These are phyloP conservation scores for Lepidium didymum DNA, from an alignment of 345 rosid genomes.

Conservation along the genomic window DNA sequence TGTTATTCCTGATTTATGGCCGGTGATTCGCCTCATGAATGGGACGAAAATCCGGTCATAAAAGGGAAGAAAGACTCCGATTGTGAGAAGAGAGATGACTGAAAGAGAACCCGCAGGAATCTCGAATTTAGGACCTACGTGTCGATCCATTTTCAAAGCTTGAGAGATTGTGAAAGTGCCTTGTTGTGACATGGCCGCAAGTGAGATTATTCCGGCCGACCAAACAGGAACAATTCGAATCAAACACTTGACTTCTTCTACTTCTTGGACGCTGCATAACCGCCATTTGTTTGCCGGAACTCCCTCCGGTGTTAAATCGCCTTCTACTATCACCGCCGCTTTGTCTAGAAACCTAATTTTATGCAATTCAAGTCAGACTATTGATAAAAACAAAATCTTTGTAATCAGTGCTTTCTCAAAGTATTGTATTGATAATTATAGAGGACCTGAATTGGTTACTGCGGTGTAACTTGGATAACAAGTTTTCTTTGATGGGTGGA, in stretches of 20 bases:
- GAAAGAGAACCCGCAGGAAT: slow-evolving; percentile 81
- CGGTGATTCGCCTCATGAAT: slow-evolving; percentile 43
- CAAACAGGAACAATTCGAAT: slow-evolving; percentile 46
- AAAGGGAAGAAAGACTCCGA: slow-evolving; percentile 33
- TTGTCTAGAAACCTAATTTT: slow-evolving; percentile 56
- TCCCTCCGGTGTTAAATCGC: slow-evolving; percentile 49
- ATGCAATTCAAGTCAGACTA: background rate
- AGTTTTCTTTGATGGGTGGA: slow-evolving; percentile 28
- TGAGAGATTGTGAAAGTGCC: slow-evolving; percentile 76
- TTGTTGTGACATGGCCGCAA: slow-evolving; percentile 67
- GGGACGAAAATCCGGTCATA: slow-evolving; percentile 69
- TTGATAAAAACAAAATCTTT: background rate
- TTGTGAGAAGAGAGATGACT: slow-evolving; percentile 70
- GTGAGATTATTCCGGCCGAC: slow-evolving; percentile 55
- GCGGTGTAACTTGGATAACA: slow-evolving; percentile 43
- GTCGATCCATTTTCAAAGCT: slow-evolving; percentile 72
- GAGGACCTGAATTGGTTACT: slow-evolving; percentile 60
- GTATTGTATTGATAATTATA: background rate
- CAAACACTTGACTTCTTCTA: slow-evolving; percentile 70
- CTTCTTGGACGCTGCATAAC: slow-evolving; percentile 55
- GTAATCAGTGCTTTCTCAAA: background rate
- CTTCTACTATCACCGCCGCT: slow-evolving; percentile 46
- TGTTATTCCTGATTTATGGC: slow-evolving; percentile 69
- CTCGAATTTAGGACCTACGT: slow-evolving; percentile 48
- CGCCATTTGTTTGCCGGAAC: slow-evolving; percentile 36